Evolutionary conservation across 1,139 yeast genomes (phyloP), one percentile per base, ranked within the genome.

Genomic region (Saccharomyces hybrid): DNA sequence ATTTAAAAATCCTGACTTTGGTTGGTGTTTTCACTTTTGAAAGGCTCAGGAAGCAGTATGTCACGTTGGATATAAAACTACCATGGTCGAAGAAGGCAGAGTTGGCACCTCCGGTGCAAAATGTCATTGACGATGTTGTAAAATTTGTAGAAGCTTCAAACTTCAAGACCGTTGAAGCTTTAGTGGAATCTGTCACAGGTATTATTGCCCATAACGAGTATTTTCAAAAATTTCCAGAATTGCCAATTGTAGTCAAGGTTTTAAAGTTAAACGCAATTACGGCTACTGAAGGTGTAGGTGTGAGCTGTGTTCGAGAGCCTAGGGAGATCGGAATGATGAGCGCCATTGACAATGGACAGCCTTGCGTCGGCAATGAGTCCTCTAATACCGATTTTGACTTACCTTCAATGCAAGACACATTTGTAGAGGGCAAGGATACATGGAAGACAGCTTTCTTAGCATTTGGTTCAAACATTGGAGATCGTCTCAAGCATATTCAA

Each of bases 11-110:
- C 29, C 77, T 86, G 52, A 86, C 97, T 0, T 77, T 90, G 46
- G 87, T 93, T 61, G 99, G 99, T 2, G 95, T 93, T 7, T 91
- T 89, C 72, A 86, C 91, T 1, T 88, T 90, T 71, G 99, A 93
- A 68, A 76, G 98, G 58, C 70, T 84, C 34, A 85, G 86, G 64
- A 81, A 81, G 61, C 99, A 93, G 70, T 83, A 80, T 57, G 86
- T 88, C 9, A 76, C 82, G 28, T 74, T 91, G 34, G 87, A 85
- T 59, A 63, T 85, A 47, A 69, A 71, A 31, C 66, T 84, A 46
- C 73, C 72, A 7, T 68, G 84, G 56, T 68, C 76, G 3, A 67
- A 70, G 41, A 58, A 53, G 5, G 52, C 53, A 3, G 57, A 49
- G 1, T 59, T 57, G 1, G 56, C 57, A 1, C 54, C 70, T 2